Base-by-base conservation (phyloP, 306 rosid species). In the Pachyrhizus erosus region DNA sequence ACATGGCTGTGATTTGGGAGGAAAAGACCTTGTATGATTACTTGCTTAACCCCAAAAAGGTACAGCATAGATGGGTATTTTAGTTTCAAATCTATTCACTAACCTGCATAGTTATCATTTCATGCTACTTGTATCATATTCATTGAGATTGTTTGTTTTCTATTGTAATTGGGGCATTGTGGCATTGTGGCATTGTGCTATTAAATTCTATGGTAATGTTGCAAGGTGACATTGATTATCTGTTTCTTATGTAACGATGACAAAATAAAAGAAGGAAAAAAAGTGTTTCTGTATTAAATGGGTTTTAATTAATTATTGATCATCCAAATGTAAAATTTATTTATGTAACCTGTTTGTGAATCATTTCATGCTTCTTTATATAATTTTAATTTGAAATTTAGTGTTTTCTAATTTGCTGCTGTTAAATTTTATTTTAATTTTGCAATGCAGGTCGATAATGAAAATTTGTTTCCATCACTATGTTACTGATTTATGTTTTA, bases 41-140 rank as follows among this genome's bases (percentile, higher is more conserved):
- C 91, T 89, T 94, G 91, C 94, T 94, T 29, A 94, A 94, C 78
- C 98, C 98, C 51, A 94, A 92, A 80, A 94, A 92, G 97, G 98
- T 94, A 87, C 46, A 2, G 18, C 14, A 12, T 45, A 8, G 68
- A 42, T 75, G 46, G 9, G 7, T 73, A 34, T 40, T 64, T 82
- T 27, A 13, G 57, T n/a, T 5, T 64, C 57, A 11, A 15, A 46
- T 72, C 54, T 61, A 39, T 70, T 55, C 17, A 21, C 29, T 18
- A 39, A 55, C 58, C 17, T 27, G 66, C 34, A 8, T 37, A 3
- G 3, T 55, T 8, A 27, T 20, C 46, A 62, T 54, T 61, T 51
- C 15, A 42, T 3, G 15, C 24, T 52, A 70, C 65, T 14, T 29
- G 46, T 62, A 17, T 39, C 11, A 10, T 66, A 31, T 13, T 75